phyloP scores from a whole-genome alignment of 2,329 filamentous ascomycete species.

The Pseudocercospora macadamiae region DNA sequence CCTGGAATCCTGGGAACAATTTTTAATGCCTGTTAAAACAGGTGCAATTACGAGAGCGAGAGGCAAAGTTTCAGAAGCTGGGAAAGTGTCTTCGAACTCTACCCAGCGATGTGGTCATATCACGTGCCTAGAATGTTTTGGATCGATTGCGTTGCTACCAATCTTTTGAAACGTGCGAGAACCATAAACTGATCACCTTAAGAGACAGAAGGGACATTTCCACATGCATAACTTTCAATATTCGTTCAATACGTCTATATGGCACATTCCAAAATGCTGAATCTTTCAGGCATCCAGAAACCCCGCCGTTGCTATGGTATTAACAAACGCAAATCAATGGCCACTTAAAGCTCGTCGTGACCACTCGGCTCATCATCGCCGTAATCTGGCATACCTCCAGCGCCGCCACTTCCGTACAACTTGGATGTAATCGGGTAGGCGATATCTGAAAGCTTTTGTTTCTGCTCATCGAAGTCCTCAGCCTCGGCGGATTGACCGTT shows the following conservation, averaged over 20 bases:
- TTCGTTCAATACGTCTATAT: slow-evolving; percentile 17
- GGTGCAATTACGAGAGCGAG: background rate
- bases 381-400: slow-evolving; percentile 60
- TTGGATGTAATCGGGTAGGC: slow-evolving; percentile 99
- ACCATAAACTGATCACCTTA: no score
- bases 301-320: slow-evolving; percentile 19
- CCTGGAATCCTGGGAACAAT: background rate
- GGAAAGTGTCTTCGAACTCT: slow-evolving; percentile 1
- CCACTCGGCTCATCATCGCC: slow-evolving; percentile 64
- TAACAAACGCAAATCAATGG: slow-evolving; percentile 2
- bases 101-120: background rate
- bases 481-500: slow-evolving; percentile 81
- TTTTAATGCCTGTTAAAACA: background rate
- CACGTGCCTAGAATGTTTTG: no score
- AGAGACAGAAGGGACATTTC: no score
- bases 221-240: no score
- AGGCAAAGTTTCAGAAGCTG: background rate
- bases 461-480: slow-evolving; percentile 99
- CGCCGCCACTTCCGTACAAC: slow-evolving; percentile 70
- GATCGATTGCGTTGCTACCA: no score
- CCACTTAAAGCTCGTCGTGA: slow-evolving; percentile 54
- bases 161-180: no score
- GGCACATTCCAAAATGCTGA: slow-evolving; percentile 21
- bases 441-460: slow-evolving; percentile 96
- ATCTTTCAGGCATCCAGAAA: slow-evolving; percentile 10